phyloP scores from a whole-genome alignment of 371 early-diverging fungal species.

The Dichotomocladium elegans region DNA sequence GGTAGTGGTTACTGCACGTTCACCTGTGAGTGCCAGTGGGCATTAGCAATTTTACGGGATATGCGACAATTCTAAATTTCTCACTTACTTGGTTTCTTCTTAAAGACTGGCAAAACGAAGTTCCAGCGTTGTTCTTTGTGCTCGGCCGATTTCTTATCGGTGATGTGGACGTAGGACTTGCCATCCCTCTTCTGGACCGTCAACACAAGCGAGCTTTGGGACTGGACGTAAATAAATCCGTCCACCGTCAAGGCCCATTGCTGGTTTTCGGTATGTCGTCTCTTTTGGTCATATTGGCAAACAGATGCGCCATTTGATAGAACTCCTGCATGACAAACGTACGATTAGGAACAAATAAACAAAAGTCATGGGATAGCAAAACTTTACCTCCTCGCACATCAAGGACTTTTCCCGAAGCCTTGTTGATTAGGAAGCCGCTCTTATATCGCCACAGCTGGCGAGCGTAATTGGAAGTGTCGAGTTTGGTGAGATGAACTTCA shows the following conservation, averaged over 20 bases:
- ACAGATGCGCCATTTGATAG: constrained; percentile 25
- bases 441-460: constrained; percentile 58
- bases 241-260: constrained; percentile 36
- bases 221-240: constrained; percentile 27
- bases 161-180: constrained; percentile 20
- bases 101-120: constrained; percentile 46
- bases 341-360: not conserved
- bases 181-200: constrained; percentile 21
- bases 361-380: not conserved
- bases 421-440: constrained; percentile 52
- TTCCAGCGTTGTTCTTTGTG: constrained; percentile 46
- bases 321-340: constrained; percentile 14
- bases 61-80: not conserved
- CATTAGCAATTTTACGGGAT: not conserved
- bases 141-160: constrained; percentile 20
- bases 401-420: constrained; percentile 52
- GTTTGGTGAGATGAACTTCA: constrained; percentile 45
- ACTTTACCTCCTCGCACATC: constrained; percentile 54
- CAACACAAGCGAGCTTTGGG: constrained; percentile 24
- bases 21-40: not conserved
- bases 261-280: constrained; percentile 28
- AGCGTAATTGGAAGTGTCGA: constrained; percentile 43
- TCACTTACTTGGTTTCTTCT: constrained; percentile 33
- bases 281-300: constrained; percentile 40
- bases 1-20: constrained; percentile 10